A percentile compares a stretch with the other conserved stretches of the same genome.
These are phyloP conservation scores for Serendipita vermifera DNA, from an alignment of 768 basidiomycete species.

Conservation along the genomic window DNA sequence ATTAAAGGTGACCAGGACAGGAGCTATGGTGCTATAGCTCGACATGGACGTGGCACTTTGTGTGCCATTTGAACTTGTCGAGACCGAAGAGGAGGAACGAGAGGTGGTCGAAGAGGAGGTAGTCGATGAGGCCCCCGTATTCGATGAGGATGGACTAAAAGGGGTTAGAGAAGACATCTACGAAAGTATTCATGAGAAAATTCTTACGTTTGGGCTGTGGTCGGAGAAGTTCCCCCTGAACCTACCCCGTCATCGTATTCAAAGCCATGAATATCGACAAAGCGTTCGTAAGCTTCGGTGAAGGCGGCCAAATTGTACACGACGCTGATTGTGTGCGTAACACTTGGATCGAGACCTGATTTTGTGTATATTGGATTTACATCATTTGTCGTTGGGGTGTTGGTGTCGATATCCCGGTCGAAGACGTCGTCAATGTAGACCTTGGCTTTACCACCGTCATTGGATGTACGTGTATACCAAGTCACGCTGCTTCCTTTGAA, in stretches of 20 bases:
- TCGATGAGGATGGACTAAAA: too few relatives aligned
- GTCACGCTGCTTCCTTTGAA: neutral
- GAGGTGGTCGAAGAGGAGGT: too few relatives aligned
- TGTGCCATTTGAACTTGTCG: too few relatives aligned
- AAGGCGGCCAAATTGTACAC: neutral
- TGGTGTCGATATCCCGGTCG: neutral
- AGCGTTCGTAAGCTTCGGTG: neutral
- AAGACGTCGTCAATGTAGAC: neutral
- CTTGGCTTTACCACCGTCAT: neutral
- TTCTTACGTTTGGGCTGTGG: too few relatives aligned
- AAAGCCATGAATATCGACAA: neutral
- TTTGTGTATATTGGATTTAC: neutral
- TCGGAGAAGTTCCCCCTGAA: neutral
- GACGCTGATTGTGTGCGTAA: neutral
- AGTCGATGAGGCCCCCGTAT: too few relatives aligned
- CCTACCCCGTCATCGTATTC: neutral
- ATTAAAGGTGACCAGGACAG: too few relatives aligned
- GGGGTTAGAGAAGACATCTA: too few relatives aligned
- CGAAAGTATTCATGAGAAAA: too few relatives aligned
- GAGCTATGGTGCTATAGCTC: too few relatives aligned
- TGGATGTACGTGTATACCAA: neutral
- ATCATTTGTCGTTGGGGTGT: neutral
- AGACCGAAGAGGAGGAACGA: too few relatives aligned
- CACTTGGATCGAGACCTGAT: neutral
- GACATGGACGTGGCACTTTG: too few relatives aligned